phyloP scores from a whole-genome alignment of 2,329 filamentous ascomycete species.

The Colletotrichum cereale region DNA sequence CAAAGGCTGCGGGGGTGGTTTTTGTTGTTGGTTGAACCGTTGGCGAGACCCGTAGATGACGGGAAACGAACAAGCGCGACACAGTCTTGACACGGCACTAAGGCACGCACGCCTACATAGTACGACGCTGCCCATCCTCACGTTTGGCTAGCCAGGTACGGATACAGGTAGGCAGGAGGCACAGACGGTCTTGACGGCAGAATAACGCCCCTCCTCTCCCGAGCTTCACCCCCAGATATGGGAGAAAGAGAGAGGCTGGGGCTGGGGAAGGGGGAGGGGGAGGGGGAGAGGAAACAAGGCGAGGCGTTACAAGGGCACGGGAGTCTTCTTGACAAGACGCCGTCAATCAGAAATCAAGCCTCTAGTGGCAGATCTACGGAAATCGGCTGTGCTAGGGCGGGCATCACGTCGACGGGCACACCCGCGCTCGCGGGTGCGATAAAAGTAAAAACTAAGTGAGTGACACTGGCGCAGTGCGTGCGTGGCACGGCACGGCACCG shows the following conservation, averaged over 20 bases:
- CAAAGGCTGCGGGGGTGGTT: not conserved
- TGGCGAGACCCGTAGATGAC: conserved; percentile 4
- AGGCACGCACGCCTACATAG: conserved; percentile 21
- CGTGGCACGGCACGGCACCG: conserved; percentile 3
- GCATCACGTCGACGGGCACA: conserved; percentile 30
- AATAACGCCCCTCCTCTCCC: not conserved
- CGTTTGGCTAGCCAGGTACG: not conserved
- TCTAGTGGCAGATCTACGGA: conserved; percentile 36
- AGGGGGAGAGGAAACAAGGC: not conserved
- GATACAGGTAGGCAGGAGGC: not conserved
- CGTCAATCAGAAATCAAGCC: conserved; percentile 14
- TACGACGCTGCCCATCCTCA: conserved; percentile 8
- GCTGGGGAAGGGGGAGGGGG: too few relatives aligned
- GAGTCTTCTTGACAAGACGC: not conserved
- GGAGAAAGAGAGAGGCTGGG: not conserved
- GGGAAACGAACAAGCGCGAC: conserved; percentile 10
- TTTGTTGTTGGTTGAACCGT: not conserved
- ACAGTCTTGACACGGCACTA: conserved; percentile 29
- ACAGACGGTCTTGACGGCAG: not conserved
- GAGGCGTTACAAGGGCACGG: not conserved
- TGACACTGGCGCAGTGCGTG: not conserved
- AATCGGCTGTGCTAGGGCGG: conserved; percentile 32
- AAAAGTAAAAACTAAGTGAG: too few relatives aligned
- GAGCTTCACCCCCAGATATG: not conserved
- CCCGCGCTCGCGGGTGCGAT: conserved; percentile 1